Percentiles rank a stretch among this genome's conserved stretches.
These are phyloP conservation scores for Effrenium voratum DNA, from an alignment of 73 alveolate genomes.

Conservation along the genomic window DNA sequence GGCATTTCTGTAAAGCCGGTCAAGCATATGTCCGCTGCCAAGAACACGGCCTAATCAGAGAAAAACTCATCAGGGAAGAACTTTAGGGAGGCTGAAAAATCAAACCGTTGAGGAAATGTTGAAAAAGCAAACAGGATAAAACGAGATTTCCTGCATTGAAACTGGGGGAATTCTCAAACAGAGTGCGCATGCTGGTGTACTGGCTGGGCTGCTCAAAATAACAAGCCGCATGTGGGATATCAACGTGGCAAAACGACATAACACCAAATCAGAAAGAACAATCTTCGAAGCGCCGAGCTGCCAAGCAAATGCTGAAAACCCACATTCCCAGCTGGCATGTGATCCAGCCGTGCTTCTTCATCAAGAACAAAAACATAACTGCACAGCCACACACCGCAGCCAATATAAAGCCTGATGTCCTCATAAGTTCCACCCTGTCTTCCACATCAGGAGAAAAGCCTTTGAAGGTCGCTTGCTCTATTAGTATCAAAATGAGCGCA, in stretches of 20 bases:
- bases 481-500: background rate
- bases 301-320: too few species aligned
- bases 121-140: background rate
- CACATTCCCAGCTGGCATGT: conserved; percentile 24
- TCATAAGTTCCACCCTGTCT: background rate
- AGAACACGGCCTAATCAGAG: background rate
- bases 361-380: background rate
- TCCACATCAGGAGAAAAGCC: background rate
- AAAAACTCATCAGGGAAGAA: background rate
- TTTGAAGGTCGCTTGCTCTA: background rate
- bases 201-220: too few species aligned
- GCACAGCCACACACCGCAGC: background rate
- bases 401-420: background rate
- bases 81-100: background rate
- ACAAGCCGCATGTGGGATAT: too few species aligned
- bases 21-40: background rate
- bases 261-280: too few species aligned
- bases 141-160: background rate
- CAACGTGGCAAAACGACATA: too few species aligned
- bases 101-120: background rate
- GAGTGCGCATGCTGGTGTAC: background rate
- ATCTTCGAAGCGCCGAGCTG: too few species aligned
- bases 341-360: conserved; percentile 30
- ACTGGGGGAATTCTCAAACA: background rate
- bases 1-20: background rate